Evolutionary conservation across 2,329 filamentous ascomycete genomes (phyloP).

Genomic region (Fusarium xylarioides): DNA sequence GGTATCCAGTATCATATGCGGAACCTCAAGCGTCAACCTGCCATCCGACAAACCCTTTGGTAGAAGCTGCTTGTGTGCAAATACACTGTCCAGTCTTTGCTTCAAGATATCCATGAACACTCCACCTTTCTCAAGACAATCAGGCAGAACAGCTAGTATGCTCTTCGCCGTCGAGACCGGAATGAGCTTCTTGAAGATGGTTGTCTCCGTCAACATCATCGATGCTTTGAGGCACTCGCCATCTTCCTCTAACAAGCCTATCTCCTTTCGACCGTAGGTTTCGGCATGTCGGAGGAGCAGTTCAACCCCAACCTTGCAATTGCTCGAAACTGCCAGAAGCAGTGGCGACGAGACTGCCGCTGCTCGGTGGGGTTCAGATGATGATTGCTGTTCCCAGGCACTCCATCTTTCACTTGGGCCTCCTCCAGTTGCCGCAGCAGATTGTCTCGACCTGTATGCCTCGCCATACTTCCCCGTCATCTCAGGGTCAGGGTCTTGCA

Average conservation of each 20-base stretch:
- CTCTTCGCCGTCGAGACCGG: neutral
- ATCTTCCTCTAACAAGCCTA: fast-evolving
- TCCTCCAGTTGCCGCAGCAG: fast-evolving
- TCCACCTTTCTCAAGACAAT: fast-evolving
- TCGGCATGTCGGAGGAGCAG: neutral
- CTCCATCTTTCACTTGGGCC: neutral
- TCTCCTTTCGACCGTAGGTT: neutral
- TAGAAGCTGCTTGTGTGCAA: neutral
- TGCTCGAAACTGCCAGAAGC: fast-evolving
- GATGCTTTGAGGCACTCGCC: neutral
- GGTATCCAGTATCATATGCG: neutral
- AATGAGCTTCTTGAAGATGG: neutral
- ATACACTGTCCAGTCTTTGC: neutral
- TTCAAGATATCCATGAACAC: fast-evolving
- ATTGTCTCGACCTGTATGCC: fast-evolving
- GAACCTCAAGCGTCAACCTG: fast-evolving
- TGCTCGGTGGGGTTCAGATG: neutral
- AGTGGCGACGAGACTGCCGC: neutral
- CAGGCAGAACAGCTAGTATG: neutral
- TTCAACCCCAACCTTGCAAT: neutral
- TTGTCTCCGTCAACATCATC: fast-evolving
- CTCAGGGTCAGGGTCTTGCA: fast-evolving
- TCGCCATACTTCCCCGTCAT: neutral
- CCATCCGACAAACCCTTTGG: fast-evolving
- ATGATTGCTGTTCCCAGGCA: neutral